Evolutionary conservation across 441 rosid species (phyloP).

Genomic region (Populus hybrid): DNA sequence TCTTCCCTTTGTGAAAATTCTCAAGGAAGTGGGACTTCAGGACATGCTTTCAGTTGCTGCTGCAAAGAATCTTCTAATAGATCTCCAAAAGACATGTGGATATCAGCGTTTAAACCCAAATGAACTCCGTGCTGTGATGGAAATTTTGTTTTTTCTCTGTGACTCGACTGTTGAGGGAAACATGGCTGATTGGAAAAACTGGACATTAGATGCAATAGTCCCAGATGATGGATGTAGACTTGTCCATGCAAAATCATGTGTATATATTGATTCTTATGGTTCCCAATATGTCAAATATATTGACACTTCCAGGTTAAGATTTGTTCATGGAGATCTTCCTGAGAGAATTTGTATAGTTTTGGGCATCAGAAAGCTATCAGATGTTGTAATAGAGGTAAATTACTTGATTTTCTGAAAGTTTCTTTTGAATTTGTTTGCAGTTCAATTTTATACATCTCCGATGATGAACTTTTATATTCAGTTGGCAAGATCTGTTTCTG

Average conservation of each 20-base stretch:
- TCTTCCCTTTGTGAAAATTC: constrained; percentile 83
- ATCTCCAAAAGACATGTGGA: constrained; percentile 82
- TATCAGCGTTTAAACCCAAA: constrained; percentile 93
- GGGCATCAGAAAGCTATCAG: constrained; percentile 89
- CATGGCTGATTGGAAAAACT: constrained; percentile 23
- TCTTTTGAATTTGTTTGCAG: constrained; percentile 5
- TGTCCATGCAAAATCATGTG: constrained; percentile 79
- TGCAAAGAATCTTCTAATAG: constrained; percentile 70
- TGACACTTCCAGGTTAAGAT: constrained; percentile 75
- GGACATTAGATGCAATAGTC: constrained; percentile 68
- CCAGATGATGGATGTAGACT: constrained; percentile 99
- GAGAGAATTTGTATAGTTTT: constrained; percentile 67
- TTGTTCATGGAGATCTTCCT: constrained; percentile 81
- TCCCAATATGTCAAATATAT: constrained; percentile 70
- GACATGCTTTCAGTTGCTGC: constrained; percentile 71
- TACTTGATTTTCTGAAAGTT: constrained; percentile 13
- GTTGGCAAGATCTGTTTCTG: constrained; percentile 7
- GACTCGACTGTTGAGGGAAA: constrained; percentile 43
- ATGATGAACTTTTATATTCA: constrained; percentile 14
- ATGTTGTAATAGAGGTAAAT: constrained; percentile 83
- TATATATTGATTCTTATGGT: constrained; percentile 79
- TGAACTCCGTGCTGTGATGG: constrained; percentile 98
- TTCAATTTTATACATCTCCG: neutral
- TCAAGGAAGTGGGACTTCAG: constrained; percentile 89
- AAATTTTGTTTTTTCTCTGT: constrained; percentile 73